These are phyloP conservation scores for Ostreobium quekettii DNA, from an alignment of 139 green algal species.

Conservation along the genomic window DNA sequence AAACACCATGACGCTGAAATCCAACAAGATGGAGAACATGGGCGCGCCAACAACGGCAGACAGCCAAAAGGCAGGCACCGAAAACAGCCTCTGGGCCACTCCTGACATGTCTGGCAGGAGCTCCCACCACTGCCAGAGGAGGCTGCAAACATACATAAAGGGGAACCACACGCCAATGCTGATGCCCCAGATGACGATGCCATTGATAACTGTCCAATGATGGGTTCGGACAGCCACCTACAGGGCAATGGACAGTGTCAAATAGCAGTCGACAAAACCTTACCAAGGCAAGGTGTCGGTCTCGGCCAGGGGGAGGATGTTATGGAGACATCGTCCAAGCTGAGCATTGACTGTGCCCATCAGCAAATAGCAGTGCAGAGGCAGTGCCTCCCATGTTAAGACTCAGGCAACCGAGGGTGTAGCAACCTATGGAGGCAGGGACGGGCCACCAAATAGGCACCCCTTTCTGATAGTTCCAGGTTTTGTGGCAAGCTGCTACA, in stretches of 20 bases:
- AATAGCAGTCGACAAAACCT: too few species aligned
- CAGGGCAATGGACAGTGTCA: background rate
- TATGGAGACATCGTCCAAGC: too few species aligned
- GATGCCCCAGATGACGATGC: slow-evolving; percentile 36
- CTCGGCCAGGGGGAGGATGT: too few species aligned
- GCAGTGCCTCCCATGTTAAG: too few species aligned
- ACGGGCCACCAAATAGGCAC: too few species aligned
- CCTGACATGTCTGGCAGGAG: slow-evolving; percentile 44
- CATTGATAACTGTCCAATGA: slow-evolving; percentile 25
- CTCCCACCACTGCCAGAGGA: slow-evolving; percentile 28
- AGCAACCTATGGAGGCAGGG: too few species aligned
- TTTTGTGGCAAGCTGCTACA: too few species aligned
- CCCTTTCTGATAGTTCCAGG: too few species aligned
- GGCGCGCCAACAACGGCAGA: slow-evolving; percentile 23
- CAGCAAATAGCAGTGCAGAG: too few species aligned
- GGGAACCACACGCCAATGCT: slow-evolving; percentile 45
- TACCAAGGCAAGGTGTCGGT: too few species aligned
- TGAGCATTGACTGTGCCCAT: too few species aligned
- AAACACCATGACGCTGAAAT: slow-evolving; percentile 14
- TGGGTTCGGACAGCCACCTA: slow-evolving; percentile 13
- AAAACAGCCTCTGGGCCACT: slow-evolving; percentile 35
- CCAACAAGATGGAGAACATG: slow-evolving; percentile 22
- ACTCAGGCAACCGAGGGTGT: too few species aligned
- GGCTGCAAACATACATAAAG: slow-evolving; percentile 40
- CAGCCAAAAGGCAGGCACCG: slow-evolving; percentile 26